Percentiles rank a stretch among this genome's conserved stretches.
Conservation (phyloP, 768 basidiomycete species). For the Crucibulum laeve region DNA sequence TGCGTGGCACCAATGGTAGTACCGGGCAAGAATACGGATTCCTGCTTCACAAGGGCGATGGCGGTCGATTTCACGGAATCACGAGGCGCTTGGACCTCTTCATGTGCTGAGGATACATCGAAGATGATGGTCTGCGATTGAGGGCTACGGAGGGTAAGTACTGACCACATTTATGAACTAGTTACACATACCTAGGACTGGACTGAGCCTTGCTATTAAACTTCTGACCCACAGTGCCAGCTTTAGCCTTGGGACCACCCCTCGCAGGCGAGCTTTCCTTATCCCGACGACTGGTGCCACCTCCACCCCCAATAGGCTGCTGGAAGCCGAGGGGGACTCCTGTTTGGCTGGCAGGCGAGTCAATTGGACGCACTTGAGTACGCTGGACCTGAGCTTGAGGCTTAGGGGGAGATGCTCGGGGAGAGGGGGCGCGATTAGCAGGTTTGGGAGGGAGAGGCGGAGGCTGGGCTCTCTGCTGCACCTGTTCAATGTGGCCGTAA, state of each 20-base stretch:
- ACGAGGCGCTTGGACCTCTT: slow-evolving; percentile 69
- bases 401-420: slow-evolving; percentile 66
- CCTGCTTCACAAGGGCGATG: slow-evolving; percentile 84
- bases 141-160: slow-evolving; percentile 30
- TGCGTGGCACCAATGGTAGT: slow-evolving; percentile 88
- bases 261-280: slow-evolving; percentile 72
- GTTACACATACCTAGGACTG: slow-evolving; percentile 50
- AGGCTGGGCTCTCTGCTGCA: slow-evolving; percentile 45
- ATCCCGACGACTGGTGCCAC: slow-evolving; percentile 40
- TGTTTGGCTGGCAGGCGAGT: slow-evolving; percentile 46
- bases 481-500: slow-evolving; percentile 38
- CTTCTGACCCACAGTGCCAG: slow-evolving; percentile 33
- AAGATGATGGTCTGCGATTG: slow-evolving; percentile 68
- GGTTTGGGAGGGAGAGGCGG: slow-evolving; percentile 66
- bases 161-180: not conserved
- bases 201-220: slow-evolving; percentile 41
- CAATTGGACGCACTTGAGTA: slow-evolving; percentile 43
- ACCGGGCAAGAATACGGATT: slow-evolving; percentile 78
- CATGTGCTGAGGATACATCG: slow-evolving; percentile 69
- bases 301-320: slow-evolving; percentile 13
- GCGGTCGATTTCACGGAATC: slow-evolving; percentile 87
- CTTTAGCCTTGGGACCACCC: slow-evolving; percentile 31
- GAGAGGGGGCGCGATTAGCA: slow-evolving; percentile 44
- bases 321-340: slow-evolving; percentile 18
- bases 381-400: slow-evolving; percentile 36